Percentiles rank a stretch among this genome's conserved stretches.
phyloP scores from a whole-genome alignment of 1,284 basidiomycete species.

The Xerocomus minutiporus region DNA sequence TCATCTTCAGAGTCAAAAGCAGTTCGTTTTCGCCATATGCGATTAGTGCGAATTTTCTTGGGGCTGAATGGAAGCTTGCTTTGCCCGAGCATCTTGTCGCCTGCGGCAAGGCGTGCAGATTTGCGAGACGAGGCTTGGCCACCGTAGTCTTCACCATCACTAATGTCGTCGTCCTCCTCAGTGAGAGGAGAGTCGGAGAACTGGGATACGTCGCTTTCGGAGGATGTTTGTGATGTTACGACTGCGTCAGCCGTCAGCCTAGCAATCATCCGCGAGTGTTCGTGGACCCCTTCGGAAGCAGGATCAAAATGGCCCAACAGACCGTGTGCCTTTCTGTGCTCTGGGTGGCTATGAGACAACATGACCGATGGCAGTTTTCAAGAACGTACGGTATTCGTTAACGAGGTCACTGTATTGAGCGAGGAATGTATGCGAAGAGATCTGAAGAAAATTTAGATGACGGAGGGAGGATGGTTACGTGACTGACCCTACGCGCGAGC shows the following conservation, averaged over 20 bases:
- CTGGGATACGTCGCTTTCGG: conserved; percentile 7
- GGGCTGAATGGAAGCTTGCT: conserved; percentile 57
- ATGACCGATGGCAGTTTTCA: not conserved
- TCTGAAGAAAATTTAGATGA: conserved; percentile 31
- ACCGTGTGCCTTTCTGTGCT: conserved; percentile 39
- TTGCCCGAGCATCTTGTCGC: conserved; percentile 15
- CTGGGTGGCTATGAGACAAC: conserved; percentile 30
- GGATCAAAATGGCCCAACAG: conserved; percentile 55
- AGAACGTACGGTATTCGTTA: conserved; percentile 51
- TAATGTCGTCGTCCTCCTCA: conserved; percentile 28
- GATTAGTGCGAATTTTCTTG: conserved; percentile 44
- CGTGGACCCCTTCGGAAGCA: conserved; percentile 54
- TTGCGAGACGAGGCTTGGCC: conserved; percentile 23
- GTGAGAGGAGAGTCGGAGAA: conserved; percentile 19
- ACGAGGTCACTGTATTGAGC: conserved; percentile 44
- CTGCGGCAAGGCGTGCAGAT: conserved; percentile 23
- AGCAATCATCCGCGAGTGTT: conserved; percentile 48
- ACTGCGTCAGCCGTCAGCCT: conserved; percentile 25
- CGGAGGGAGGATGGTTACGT: not conserved
- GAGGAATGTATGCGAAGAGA: conserved; percentile 38
- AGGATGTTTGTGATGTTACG: conserved; percentile 3
- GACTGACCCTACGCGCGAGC: conserved; percentile 54
- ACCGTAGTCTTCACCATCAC: conserved; percentile 29
- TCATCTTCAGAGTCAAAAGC: conserved; percentile 40
- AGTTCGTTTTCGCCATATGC: conserved; percentile 30